These are phyloP conservation scores for Lecanicillium sp. DNA, from an alignment of 2,329 filamentous ascomycete genomes.

Conservation along the genomic window DNA sequence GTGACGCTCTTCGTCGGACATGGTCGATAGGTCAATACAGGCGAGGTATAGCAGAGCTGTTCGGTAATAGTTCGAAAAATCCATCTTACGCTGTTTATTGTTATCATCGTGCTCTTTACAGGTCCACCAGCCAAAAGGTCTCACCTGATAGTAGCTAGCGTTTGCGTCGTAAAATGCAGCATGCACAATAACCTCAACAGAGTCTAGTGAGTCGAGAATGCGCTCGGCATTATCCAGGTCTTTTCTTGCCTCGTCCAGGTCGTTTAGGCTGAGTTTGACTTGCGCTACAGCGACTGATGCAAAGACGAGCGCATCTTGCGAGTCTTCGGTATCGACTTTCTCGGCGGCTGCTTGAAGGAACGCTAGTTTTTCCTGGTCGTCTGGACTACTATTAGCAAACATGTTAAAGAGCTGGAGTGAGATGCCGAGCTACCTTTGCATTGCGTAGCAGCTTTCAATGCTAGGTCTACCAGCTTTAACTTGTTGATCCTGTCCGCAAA, in stretches of 20 bases:
- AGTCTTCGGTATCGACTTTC: slow-evolving; percentile 85
- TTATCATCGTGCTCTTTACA: not conserved
- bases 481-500: slow-evolving; percentile 99
- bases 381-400: slow-evolving; percentile 35
- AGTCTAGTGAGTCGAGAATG: slow-evolving; percentile 86
- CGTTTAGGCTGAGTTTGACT: slow-evolving; percentile 72
- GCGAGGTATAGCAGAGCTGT: slow-evolving; percentile 96
- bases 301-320: slow-evolving; percentile 93
- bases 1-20: slow-evolving; percentile 68
- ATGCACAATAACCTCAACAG: slow-evolving; percentile 90
- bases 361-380: slow-evolving; percentile 74
- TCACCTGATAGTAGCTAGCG: slow-evolving; percentile 82
- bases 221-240: slow-evolving; percentile 81
- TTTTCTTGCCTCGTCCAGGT: slow-evolving; percentile 75
- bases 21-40: slow-evolving; percentile 75
- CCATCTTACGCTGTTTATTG: slow-evolving; percentile 54
- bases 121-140: not conserved
- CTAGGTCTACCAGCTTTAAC: slow-evolving; percentile 88
- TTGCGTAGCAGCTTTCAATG: slow-evolving; percentile 77
- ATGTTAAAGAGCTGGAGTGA: not conserved
- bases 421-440: slow-evolving; percentile 54
- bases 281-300: slow-evolving; percentile 83
- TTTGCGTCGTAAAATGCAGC: slow-evolving; percentile 94
- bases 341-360: slow-evolving; percentile 79
- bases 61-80: slow-evolving; percentile 95